Conservation (phyloP, 2,329 filamentous ascomycete genomes). For the Neonectria hederae region DNA sequence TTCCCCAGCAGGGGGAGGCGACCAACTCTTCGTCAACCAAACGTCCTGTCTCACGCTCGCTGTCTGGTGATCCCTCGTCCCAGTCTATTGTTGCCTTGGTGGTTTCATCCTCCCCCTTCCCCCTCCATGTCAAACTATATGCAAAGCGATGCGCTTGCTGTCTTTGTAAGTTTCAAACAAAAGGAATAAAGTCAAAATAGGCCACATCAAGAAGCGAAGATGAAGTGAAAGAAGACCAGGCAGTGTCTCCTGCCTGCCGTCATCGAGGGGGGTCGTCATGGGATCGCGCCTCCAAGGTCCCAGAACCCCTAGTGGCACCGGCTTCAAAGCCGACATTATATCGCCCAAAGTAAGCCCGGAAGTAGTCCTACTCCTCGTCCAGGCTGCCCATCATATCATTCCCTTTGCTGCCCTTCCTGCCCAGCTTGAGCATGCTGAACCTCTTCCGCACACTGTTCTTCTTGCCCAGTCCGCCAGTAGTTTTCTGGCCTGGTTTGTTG, state of each 20-base stretch:
- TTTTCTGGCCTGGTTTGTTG: constrained; percentile 40
- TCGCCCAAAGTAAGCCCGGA: constrained; percentile 45
- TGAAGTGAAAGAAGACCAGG: constrained; percentile 1
- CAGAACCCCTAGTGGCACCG: constrained; percentile 15
- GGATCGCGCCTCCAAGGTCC: constrained; percentile 12
- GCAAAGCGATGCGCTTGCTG: neutral
- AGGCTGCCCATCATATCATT: constrained; percentile 63
- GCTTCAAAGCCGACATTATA: constrained; percentile 38
- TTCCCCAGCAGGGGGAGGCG: neutral
- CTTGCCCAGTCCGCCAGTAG: constrained; percentile 50
- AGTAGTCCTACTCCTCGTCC: constrained; percentile 62
- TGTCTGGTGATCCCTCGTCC: neutral
- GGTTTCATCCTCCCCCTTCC: neutral
- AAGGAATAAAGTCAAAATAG: constrained; percentile 6
- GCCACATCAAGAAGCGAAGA: constrained; percentile 6
- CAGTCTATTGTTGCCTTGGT: neutral
- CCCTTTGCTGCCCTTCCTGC: constrained; percentile 72
- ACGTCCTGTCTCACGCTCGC: neutral
- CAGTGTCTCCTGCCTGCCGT: neutral
- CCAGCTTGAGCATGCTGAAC: constrained; percentile 79
- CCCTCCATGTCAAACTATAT: neutral
- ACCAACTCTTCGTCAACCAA: neutral
- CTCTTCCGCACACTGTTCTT: constrained; percentile 78
- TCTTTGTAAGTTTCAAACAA: constrained; percentile 9
- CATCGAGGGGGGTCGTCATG: constrained; percentile 12